These are phyloP conservation scores for Eimeria falciformis DNA, from an alignment of 169 alveolate species.

Conservation along the genomic window DNA sequence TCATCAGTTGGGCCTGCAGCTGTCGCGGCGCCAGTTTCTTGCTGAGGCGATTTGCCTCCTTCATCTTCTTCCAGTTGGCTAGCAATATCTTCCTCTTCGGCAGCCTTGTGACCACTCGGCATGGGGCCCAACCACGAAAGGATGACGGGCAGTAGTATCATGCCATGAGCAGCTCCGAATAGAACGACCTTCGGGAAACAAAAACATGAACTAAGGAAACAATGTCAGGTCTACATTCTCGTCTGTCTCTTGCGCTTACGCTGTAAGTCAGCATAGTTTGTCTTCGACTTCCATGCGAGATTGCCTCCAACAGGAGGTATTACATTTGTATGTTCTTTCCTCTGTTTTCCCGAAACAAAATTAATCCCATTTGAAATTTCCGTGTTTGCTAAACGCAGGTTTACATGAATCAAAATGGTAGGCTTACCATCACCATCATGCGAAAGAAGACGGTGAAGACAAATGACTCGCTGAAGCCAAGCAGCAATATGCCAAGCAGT, in stretches of 20 bases:
- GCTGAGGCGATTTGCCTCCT: not conserved
- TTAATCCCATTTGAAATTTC: no score
- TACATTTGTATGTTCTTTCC: no score
- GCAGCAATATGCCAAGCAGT: constrained; percentile 82
- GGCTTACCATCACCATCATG: constrained; percentile 85
- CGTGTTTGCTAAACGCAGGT: no score
- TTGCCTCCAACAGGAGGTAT: no score
- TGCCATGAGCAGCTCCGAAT: constrained; percentile 78
- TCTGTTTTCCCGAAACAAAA: no score
- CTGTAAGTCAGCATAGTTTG: no score
- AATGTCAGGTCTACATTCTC: no score
- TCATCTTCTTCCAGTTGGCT: constrained; percentile 44
- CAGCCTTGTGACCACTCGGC: not conserved
- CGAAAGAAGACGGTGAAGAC: constrained; percentile 86
- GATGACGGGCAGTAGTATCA: constrained; percentile 77
- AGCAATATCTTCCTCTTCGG: not conserved
- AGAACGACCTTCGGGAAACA: constrained; percentile 40
- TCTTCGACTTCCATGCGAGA: no score
- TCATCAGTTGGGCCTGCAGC: constrained; percentile 58
- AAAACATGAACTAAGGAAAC: not conserved
- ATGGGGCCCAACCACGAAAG: constrained; percentile 77
- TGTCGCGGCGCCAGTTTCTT: constrained; percentile 1
- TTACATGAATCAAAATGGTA: no score
- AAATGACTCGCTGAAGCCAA: constrained; percentile 83
- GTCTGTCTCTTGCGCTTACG: not conserved